phyloP scores from a whole-genome alignment of 106 monocot genomes.

The Cymbidium sinense region DNA sequence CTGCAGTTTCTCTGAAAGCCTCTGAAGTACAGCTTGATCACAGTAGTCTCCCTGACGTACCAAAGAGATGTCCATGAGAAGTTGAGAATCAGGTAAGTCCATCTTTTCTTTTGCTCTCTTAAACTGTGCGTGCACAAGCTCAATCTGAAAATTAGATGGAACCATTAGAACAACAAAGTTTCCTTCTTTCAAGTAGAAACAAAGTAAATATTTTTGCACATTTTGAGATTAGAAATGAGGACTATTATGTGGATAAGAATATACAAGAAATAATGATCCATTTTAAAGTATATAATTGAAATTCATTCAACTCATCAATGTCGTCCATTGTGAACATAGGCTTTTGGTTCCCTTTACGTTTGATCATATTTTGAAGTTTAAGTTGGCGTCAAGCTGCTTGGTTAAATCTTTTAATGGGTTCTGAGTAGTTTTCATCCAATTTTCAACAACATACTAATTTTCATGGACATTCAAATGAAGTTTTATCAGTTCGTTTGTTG shows the following conservation, averaged over 20 bases:
- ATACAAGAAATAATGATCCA: no score
- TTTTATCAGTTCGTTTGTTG: background rate
- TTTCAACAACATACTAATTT: no score
- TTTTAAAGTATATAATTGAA: no score
- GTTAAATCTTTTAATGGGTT: no score
- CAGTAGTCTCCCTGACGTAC: slow-evolving; percentile 12
- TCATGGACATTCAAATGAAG: background rate
- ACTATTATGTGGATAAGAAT: no score
- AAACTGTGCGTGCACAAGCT: slow-evolving; percentile 64
- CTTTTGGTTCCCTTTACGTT: no score
- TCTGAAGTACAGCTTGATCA: slow-evolving; percentile 26
- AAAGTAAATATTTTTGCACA: background rate
- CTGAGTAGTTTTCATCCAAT: no score
- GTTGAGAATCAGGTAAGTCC: slow-evolving; percentile 38
- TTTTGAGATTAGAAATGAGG: background rate
- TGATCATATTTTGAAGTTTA: background rate
- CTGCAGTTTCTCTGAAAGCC: slow-evolving; percentile 58
- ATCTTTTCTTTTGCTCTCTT: slow-evolving; percentile 39
- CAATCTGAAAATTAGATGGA: slow-evolving; percentile 31
- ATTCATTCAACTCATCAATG: background rate
- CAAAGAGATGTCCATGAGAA: slow-evolving; percentile 25
- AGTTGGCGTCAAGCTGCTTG: background rate
- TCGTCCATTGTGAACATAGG: background rate
- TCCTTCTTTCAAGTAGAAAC: background rate
- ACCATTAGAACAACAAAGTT: background rate